Conservation (phyloP, 768 basidiomycete species). For the Filobasidium floriforme region DNA sequence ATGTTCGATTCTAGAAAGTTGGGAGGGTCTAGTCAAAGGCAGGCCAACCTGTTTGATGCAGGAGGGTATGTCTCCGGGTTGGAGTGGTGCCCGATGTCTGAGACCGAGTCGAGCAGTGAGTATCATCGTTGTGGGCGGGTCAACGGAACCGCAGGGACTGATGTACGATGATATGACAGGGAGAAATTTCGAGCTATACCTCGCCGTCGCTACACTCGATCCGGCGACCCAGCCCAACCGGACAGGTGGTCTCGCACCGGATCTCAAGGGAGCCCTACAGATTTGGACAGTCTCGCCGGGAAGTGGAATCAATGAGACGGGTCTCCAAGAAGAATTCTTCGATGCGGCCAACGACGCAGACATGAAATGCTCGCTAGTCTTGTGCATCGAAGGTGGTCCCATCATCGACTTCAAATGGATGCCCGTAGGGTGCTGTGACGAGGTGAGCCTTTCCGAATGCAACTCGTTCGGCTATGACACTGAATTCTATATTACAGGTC, state of each 20-base stretch:
- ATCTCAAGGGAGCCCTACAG: slow-evolving; percentile 59
- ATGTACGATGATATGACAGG: slow-evolving; percentile 19
- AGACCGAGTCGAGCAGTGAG: slow-evolving; percentile 30
- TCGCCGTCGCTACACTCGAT: slow-evolving; percentile 74
- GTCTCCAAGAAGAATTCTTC: slow-evolving; percentile 8
- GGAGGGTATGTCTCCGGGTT: slow-evolving; percentile 86
- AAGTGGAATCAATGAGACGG: slow-evolving; percentile 10
- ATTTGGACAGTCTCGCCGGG: slow-evolving; percentile 62
- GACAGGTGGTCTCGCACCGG: background rate
- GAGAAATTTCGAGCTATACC: slow-evolving; percentile 58
- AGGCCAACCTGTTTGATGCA: slow-evolving; percentile 66
- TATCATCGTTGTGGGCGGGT: background rate
- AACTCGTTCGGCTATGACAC: background rate
- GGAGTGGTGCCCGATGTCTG: slow-evolving; percentile 83
- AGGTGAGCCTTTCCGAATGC: slow-evolving; percentile 36
- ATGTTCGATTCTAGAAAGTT: slow-evolving; percentile 26
- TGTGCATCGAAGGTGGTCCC: slow-evolving; percentile 74
- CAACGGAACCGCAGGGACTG: no score
- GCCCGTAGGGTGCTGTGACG: slow-evolving; percentile 73
- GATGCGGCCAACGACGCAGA: slow-evolving; percentile 46
- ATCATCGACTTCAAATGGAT: slow-evolving; percentile 85
- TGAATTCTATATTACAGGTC: background rate
- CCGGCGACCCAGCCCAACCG: slow-evolving; percentile 48
- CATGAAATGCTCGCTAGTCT: slow-evolving; percentile 71
- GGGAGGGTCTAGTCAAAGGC: slow-evolving; percentile 16